These are phyloP conservation scores for cucumber (Cucumis sativus) DNA, from an alignment of 306 rosid species.

Conservation along the genomic window DNA sequence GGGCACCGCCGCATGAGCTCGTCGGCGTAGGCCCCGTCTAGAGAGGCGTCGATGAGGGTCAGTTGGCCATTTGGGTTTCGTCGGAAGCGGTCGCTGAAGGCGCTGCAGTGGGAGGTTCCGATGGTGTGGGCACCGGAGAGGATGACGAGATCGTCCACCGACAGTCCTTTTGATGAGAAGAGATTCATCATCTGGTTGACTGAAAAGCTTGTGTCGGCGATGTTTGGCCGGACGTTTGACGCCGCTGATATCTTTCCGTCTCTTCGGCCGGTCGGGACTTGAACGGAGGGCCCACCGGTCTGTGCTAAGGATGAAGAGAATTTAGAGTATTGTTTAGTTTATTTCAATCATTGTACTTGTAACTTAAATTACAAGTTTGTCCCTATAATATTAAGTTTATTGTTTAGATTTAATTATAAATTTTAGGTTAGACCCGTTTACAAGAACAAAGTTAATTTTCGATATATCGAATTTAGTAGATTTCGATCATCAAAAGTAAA, in stretches of 20 bases:
- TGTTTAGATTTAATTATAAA: too few relatives aligned
- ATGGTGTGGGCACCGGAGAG: slow-evolving; percentile 93
- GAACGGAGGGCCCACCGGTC: slow-evolving; percentile 67
- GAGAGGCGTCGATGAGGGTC: slow-evolving; percentile 38
- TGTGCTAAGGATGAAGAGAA: slow-evolving; percentile 15
- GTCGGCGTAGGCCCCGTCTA: slow-evolving; percentile 48
- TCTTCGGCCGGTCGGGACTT: slow-evolving; percentile 69
- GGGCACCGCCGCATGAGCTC: slow-evolving; percentile 47
- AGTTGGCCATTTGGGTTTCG: slow-evolving; percentile 41
- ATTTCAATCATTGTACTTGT: too few relatives aligned
- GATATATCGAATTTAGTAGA: too few relatives aligned
- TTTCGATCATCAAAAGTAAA: too few relatives aligned
- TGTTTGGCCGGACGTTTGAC: slow-evolving; percentile 78
- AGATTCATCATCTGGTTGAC: slow-evolving; percentile 58
- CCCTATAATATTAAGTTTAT: too few relatives aligned
- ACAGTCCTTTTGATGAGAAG: slow-evolving; percentile 61
- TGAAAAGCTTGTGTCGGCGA: slow-evolving; percentile 72
- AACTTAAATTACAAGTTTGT: too few relatives aligned
- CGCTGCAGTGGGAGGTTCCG: slow-evolving; percentile 61
- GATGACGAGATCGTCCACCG: slow-evolving; percentile 62
- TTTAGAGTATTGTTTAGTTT: background rate
- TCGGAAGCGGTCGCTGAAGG: slow-evolving; percentile 57
- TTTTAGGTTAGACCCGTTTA: too few relatives aligned
- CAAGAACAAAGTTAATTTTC: too few relatives aligned
- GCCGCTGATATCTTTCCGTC: slow-evolving; percentile 67